Evolutionary conservation across 202 grass and related monocot species (phyloP), one percentile per base, ranked within the genome.

Genomic region (Miscanthus sacchariflorus): DNA sequence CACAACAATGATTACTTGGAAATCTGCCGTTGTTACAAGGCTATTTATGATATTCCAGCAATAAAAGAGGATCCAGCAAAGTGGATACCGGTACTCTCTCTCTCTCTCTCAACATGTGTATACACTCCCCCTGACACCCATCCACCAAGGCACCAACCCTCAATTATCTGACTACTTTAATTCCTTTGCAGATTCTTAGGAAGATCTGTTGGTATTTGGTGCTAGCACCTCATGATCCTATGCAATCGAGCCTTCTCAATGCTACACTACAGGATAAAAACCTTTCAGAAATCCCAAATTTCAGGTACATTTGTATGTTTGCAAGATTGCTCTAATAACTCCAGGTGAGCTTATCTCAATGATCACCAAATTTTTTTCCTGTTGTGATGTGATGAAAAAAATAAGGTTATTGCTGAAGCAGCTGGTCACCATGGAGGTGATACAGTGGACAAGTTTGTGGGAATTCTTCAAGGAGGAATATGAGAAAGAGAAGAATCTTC

Each of bases 1-100:
- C 91, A 96, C 93, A 91, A 95, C 80, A 95, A 99, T 95, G 96
- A 96, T 65, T 99, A 99, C 68, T 68, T 99, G 59, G 96, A 99
- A 84, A 99, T 99, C 79, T 96, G 86, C 75, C 94, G 96, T 69
- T 89, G 94, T 84, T 99, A 96, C 92, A 99, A 99, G 64, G 86
- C 92, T 2, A 96, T 96, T 39, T 99, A 99, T 87, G 52, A 56
- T 56, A 56, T 56, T 56, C 52, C 52, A 56, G 52, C 52, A 19
- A 56, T 56, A 7, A 56, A 99, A 82, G 92, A 95, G 84, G 94
- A 99, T 82, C 89, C 78, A 80, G 18, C 81, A 84, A 90, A 95
- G 81, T 99, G 96, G 96, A 99, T 81, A 58, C 94, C 91, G 35
- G 96, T 99, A 95, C 76, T 87, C 64, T 48, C 76, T 87, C 64